Base-by-base conservation (phyloP, 371 early-diverging fungal species). In the Quaeritorhiza haematococci region DNA sequence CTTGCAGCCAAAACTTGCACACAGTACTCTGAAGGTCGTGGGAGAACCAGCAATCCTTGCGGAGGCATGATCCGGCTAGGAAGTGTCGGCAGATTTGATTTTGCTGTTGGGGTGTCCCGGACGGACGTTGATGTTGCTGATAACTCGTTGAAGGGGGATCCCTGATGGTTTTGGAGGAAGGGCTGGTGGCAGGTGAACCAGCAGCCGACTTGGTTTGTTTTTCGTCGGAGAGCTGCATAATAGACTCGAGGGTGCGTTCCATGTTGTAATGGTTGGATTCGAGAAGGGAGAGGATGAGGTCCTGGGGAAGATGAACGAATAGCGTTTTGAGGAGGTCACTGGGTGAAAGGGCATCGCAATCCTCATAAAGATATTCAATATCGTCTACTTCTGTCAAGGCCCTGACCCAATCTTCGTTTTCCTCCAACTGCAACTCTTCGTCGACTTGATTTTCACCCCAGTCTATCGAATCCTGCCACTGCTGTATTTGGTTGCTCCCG, bases 1-100 rank as follows among this genome's bases (percentile, higher is more conserved):
- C 86, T 56, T 80, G 78, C 27, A 87, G 60, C 84, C 84, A 87
- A 60, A 85, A 89, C 62, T 86, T 88, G 71, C 90, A 89, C 13
- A 85, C 69, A 61, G 81, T 78, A 3, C 73, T 70, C 46, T 85
- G 80, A 38, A 85, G 70, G 62, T 89, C 90, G 71, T 89, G 90
- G 10, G 80, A 81, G 71, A 81, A 89, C 88, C 90, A 88, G 53
- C 90, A 89, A 64, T 89, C 90, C 49, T 79, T 76, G 8, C 90
- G 70, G 64, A 80, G 83, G 55, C 90, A 89, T 54, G 83, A 79
- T 4, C 88, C 90, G 19, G 83, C 79, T 49, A 89, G 71, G 58
- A 86, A 86, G 65, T 88, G 87, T 19, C 90, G 75, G 55, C 90
- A 89, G 1, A 88, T 84, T 48, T 78, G 82, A 45, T 58, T 59